phyloP scores from a whole-genome alignment of 1,139 yeast genomes.

The Scheffersomyces illinoinensis region DNA sequence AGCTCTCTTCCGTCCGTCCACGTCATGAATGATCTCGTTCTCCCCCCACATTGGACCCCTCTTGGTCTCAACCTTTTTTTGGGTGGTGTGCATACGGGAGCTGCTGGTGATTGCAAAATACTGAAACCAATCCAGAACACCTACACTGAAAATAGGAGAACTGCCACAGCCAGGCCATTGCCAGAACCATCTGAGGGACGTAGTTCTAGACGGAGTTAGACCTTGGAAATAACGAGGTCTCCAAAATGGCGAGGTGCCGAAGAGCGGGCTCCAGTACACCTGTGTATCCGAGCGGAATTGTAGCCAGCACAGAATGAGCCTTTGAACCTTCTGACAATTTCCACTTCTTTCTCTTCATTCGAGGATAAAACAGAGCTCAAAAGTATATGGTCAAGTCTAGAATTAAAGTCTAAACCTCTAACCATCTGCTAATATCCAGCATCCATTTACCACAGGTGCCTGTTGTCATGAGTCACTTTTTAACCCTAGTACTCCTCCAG shows the following conservation, averaged over 20 bases:
- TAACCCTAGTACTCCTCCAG: background rate
- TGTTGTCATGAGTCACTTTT: background rate
- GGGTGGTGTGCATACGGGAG: background rate
- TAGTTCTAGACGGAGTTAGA: no score
- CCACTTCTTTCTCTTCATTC: no score
- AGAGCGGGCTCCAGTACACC: no score
- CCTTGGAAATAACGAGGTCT: no score
- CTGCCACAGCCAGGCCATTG: background rate
- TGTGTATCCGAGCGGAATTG: no score
- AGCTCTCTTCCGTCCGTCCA: background rate
- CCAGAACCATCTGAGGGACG: no score
- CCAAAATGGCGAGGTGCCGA: no score
- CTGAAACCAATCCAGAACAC: background rate
- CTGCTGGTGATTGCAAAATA: background rate
- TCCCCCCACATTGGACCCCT: background rate
- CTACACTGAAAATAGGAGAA: background rate
- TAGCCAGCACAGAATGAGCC: no score
- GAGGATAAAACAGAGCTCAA: no score
- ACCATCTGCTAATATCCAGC: background rate
- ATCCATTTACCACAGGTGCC: background rate
- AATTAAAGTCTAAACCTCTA: no score
- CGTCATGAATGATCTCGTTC: background rate
- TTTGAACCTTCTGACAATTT: no score
- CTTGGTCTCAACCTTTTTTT: background rate
- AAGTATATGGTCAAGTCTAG: no score